Conservation (phyloP, 1,284 basidiomycete genomes). For the Cutaneotrichosporon cavernicola region DNA sequence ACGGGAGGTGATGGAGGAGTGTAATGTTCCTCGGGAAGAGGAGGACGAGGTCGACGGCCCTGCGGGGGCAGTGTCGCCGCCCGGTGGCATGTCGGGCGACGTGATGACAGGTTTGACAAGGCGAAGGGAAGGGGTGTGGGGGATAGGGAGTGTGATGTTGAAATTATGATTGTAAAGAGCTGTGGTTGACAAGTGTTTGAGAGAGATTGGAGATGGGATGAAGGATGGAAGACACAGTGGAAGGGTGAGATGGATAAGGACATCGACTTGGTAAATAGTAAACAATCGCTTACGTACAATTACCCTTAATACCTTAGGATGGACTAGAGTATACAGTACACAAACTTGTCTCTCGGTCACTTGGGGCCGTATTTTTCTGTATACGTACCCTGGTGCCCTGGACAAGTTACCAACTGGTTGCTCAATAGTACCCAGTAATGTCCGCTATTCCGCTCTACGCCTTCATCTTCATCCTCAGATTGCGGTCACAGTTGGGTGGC, state of each 20-base stretch:
- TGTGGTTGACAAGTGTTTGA: neutral
- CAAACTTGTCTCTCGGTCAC: neutral
- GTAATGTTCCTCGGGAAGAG: neutral
- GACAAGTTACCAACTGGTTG: too few relatives aligned
- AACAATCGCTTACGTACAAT: slow-evolving; percentile 1
- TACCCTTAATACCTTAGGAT: neutral
- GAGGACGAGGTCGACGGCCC: neutral
- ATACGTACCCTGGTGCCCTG: too few relatives aligned
- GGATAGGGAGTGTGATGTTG: neutral
- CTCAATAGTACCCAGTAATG: too few relatives aligned
- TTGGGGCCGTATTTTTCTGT: too few relatives aligned
- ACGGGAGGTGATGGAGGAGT: neutral
- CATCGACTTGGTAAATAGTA: neutral
- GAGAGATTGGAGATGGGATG: neutral
- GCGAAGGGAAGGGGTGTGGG: neutral
- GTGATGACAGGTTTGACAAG: neutral
- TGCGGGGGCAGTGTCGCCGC: neutral
- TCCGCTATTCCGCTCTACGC: too few relatives aligned
- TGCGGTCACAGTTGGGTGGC: too few relatives aligned
- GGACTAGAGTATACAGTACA: too few relatives aligned
- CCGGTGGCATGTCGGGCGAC: neutral
- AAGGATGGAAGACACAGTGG: too few relatives aligned
- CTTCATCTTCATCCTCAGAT: too few relatives aligned
- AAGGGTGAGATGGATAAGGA: neutral
- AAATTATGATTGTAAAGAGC: neutral